Conservation (phyloP, 345 rosid species). For the Litchi chinensis region DNA sequence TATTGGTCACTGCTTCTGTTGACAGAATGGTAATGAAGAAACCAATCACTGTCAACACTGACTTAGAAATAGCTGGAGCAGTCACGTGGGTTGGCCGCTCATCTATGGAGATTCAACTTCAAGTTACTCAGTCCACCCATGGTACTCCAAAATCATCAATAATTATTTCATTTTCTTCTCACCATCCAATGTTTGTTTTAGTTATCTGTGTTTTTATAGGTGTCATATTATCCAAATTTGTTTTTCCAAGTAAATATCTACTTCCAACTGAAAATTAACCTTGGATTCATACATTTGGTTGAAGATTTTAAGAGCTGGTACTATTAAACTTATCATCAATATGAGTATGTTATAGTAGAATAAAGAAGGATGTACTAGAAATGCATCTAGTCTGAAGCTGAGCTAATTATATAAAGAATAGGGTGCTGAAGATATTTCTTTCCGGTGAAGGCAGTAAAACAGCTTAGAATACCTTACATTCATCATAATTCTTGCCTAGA, state of each 20-base stretch:
- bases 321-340: neutral
- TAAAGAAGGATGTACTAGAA: neutral
- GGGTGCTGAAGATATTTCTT: neutral
- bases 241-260: neutral
- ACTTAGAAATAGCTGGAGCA: conserved; percentile 64
- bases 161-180: neutral
- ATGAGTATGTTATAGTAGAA: neutral
- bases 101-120: conserved; percentile 84
- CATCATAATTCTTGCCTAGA: neutral
- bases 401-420: neutral
- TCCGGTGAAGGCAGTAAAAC: neutral
- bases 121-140: conserved; percentile 59
- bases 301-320: neutral
- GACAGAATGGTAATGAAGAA: conserved; percentile 73
- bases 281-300: neutral
- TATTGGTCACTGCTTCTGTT: conserved; percentile 91
- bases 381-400: neutral
- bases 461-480: neutral
- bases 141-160: conserved; percentile 36
- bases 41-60: conserved; percentile 60
- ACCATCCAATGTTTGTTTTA: neutral
- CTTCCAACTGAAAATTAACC: no score
- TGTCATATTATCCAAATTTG: neutral
- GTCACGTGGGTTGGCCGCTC: conserved; percentile 94
- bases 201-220: neutral